These are phyloP conservation scores for Alopecurus myosuroides DNA, from an alignment of 176 grass and related monocot species.

Conservation along the genomic window DNA sequence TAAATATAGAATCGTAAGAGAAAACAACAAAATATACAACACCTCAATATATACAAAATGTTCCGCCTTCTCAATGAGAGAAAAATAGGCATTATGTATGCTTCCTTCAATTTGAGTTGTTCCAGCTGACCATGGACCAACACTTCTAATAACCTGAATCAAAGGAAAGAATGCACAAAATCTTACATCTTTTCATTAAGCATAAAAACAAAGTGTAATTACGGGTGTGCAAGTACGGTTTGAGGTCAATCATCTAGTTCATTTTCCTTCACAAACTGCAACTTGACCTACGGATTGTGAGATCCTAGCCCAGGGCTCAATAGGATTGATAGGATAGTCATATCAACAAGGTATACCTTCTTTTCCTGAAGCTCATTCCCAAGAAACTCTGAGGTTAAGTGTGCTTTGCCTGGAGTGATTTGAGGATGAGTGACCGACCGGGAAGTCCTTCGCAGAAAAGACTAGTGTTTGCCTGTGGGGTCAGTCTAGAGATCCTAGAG, in stretches of 20 bases:
- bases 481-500: too few species aligned
- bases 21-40: slow-evolving; percentile 10
- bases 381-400: too few species aligned
- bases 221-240: not conserved
- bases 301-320: too few species aligned
- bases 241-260: not conserved
- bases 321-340: too few species aligned
- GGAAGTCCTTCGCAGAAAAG: too few species aligned
- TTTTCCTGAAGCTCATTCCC: too few species aligned
- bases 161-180: slow-evolving; percentile 72
- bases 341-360: too few species aligned
- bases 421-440: too few species aligned
- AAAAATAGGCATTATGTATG: slow-evolving; percentile 86
- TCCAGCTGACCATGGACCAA: slow-evolving; percentile 92
- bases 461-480: too few species aligned
- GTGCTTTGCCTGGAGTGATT: too few species aligned
- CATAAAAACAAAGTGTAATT: slow-evolving; percentile 40
- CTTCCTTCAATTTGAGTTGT: slow-evolving; percentile 95
- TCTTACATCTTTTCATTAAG: slow-evolving; percentile 76
- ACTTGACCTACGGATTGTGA: not conserved
- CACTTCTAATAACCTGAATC: slow-evolving; percentile 81
- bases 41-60: slow-evolving; percentile 99
- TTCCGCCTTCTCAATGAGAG: slow-evolving; percentile 86
- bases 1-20: not conserved
- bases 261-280: not conserved